A percentile compares a stretch with the other conserved stretches of the same genome.
Conservation (phyloP, 2,329 filamentous ascomycete genomes). For the Diaporthe sp. region DNA sequence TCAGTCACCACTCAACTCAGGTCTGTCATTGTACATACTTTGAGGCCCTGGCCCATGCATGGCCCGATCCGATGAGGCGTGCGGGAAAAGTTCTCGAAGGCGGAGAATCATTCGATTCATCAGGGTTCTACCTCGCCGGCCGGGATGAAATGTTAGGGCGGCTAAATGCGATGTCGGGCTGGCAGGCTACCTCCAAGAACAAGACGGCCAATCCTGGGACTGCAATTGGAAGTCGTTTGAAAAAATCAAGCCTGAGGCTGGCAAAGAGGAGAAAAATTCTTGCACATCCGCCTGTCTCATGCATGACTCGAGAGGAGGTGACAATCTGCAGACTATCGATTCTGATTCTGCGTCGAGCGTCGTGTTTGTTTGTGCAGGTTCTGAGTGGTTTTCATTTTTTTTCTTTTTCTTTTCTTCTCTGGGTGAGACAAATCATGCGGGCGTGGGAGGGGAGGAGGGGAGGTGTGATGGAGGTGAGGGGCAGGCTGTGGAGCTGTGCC, state of each 20-base stretch:
- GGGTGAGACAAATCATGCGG: not conserved
- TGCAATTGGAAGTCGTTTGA: not conserved
- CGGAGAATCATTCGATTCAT: conserved; percentile 9
- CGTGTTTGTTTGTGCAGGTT: not conserved
- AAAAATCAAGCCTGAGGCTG: not conserved
- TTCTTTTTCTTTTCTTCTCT: not conserved
- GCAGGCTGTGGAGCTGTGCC: conserved; percentile 6
- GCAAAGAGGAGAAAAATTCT: not conserved
- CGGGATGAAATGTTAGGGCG: not conserved
- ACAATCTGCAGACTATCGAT: not conserved
- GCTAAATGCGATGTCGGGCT: conserved; percentile 23
- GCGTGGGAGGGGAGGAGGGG: not conserved
- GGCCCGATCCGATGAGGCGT: conserved; percentile 7
- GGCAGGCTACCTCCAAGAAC: not conserved
- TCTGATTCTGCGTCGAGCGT: conserved; percentile 1
- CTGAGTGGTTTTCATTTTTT: not conserved
- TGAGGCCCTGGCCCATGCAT: not conserved
- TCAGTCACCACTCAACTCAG: not conserved
- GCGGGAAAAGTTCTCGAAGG: conserved; percentile 22
- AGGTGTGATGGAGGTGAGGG: not conserved
- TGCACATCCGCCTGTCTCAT: not conserved
- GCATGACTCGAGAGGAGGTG: not conserved
- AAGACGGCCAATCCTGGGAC: not conserved
- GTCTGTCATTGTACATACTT: not conserved
- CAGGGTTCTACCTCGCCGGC: conserved; percentile 13